Evolutionary conservation across 768 basidiomycete genomes (phyloP).

Genomic region (Russula vinacea): DNA sequence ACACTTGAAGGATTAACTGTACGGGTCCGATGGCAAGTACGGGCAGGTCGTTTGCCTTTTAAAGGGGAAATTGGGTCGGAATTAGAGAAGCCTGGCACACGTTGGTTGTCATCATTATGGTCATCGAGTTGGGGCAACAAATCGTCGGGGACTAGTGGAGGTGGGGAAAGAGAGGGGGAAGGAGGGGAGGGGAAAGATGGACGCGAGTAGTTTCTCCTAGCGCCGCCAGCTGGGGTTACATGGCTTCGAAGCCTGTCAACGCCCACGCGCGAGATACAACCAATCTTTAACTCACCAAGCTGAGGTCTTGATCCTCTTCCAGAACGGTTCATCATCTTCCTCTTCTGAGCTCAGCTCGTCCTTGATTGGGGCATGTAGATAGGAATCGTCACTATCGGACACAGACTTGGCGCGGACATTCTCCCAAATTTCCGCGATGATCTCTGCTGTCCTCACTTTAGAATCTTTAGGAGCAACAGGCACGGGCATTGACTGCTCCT

Average conservation of each 20-base stretch:
- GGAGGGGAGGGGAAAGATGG: slow-evolving; percentile 19
- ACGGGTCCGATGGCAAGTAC: slow-evolving; percentile 1
- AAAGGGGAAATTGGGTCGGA: background rate
- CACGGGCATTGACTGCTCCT: slow-evolving; percentile 32
- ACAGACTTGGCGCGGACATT: slow-evolving; percentile 45
- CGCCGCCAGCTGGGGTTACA: background rate
- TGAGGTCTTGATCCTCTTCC: slow-evolving; percentile 11
- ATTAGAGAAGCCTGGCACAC: background rate
- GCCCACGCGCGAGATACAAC: background rate
- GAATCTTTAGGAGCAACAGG: slow-evolving; percentile 38
- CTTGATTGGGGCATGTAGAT: slow-evolving; percentile 30
- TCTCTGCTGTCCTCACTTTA: slow-evolving; percentile 48
- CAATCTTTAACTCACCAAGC: slow-evolving; percentile 6
- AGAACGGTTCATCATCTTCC: slow-evolving; percentile 28
- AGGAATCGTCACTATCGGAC: slow-evolving; percentile 44
- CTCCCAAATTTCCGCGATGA: slow-evolving; percentile 66
- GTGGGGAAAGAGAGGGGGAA: background rate
- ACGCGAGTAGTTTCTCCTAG: background rate
- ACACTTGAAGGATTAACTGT: background rate
- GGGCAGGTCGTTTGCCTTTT: background rate
- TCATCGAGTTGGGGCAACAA: background rate
- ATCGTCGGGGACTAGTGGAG: slow-evolving; percentile 1
- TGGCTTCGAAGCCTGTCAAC: slow-evolving; percentile 6
- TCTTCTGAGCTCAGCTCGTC: slow-evolving; percentile 32
- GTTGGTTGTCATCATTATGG: background rate